Evolutionary conservation across 225 moss, liverwort and hornwort genomes (phyloP).

Genomic region (Asterella californica): DNA sequence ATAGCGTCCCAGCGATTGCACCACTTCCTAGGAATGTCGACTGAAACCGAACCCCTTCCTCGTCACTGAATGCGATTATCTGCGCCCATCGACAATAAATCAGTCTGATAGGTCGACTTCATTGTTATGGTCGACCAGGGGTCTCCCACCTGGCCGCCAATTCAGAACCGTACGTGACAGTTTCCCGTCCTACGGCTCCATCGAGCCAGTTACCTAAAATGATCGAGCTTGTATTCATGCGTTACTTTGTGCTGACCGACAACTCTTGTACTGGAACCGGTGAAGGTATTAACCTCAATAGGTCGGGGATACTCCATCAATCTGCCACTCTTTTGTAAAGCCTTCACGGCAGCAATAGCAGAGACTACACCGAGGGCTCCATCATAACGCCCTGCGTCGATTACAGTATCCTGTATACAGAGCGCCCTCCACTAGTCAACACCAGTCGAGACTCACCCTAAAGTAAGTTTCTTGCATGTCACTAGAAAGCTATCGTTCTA

Average conservation of each 20-base stretch:
- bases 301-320: slow-evolving; percentile 76
- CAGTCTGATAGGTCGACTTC: background rate
- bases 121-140: slow-evolving; percentile 16
- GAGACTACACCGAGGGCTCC: slow-evolving; percentile 74
- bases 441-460: too few relatives aligned
- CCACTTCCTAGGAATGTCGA: slow-evolving; percentile 95
- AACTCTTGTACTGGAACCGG: too few relatives aligned
- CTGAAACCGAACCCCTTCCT: slow-evolving; percentile 96
- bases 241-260: background rate
- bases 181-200: slow-evolving; percentile 11
- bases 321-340: slow-evolving; percentile 58
- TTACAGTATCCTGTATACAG: slow-evolving; percentile 77
- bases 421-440: background rate
- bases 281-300: slow-evolving; percentile 59
- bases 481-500: too few relatives aligned
- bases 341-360: slow-evolving; percentile 87
- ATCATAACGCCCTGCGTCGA: slow-evolving; percentile 82
- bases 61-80: slow-evolving; percentile 99
- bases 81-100: slow-evolving; percentile 28
- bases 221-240: background rate
- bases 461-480: too few relatives aligned
- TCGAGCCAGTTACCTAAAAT: too few relatives aligned
- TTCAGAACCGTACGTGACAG: slow-evolving; percentile 16
- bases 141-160: slow-evolving; percentile 19
- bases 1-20: slow-evolving; percentile 76